Percentiles rank a stretch among this genome's conserved stretches.
These are phyloP conservation scores for Talaromyces stipitatus DNA, from an alignment of 495 filamentous ascomycete species.

Conservation along the genomic window DNA sequence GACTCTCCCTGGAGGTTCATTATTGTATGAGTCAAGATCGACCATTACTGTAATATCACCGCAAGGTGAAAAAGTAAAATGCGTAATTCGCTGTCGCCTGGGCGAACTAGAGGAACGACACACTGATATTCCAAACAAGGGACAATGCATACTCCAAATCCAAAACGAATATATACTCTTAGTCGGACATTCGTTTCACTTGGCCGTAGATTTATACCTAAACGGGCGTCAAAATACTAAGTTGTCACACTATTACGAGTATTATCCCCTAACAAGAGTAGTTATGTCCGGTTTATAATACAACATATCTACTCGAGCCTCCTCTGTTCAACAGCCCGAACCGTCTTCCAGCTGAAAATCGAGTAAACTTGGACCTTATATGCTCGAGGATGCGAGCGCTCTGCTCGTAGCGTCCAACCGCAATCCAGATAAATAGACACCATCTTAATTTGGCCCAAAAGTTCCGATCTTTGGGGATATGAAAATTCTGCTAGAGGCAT, in stretches of 20 bases:
- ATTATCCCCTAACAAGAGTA: not conserved
- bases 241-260: not conserved
- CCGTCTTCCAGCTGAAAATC: constrained; percentile 8
- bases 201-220: no score
- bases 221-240: no score
- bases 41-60: no score
- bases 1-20: no score
- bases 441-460: constrained; percentile 9
- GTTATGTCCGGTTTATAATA: not conserved
- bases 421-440: constrained; percentile 13
- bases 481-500: constrained; percentile 13
- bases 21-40: no score
- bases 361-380: constrained; percentile 10
- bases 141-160: no score
- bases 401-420: constrained; percentile 8
- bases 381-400: constrained; percentile 1
- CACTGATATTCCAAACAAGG: no score
- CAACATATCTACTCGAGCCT: not conserved
- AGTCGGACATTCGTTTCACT: no score
- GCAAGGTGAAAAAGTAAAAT: no score
- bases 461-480: constrained; percentile 8
- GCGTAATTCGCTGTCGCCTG: no score
- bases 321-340: constrained; percentile 9
- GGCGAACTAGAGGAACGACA: no score
- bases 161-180: no score